These are phyloP conservation scores for Petrea volubilis DNA, from an alignment of 257 asterid genomes.

Conservation along the genomic window DNA sequence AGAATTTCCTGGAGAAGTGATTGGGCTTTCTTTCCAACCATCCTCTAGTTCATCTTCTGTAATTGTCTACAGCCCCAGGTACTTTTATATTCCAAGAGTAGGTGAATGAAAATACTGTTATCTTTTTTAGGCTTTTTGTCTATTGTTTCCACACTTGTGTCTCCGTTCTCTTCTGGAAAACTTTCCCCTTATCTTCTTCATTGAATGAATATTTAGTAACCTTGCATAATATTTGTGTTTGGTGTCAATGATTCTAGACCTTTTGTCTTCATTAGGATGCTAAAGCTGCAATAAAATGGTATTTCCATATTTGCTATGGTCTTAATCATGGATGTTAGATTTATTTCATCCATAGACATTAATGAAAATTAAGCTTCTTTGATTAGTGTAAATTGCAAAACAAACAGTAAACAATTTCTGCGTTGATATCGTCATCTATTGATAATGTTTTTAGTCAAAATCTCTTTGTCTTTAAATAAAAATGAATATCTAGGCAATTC, in stretches of 20 bases:
- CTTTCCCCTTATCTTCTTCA: background rate
- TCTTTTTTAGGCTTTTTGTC: background rate
- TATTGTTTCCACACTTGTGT: background rate
- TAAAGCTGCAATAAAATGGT: background rate
- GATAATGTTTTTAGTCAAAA: no score
- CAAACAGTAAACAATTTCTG: no score
- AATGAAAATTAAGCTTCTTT: no score
- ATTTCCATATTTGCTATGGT: background rate
- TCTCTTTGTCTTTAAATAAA: no score
- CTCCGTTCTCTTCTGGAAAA: background rate
- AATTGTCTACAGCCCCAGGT: slow-evolving; percentile 91
- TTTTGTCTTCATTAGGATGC: background rate
- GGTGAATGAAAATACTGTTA: background rate
- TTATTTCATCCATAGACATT: background rate
- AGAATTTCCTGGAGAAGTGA: slow-evolving; percentile 99
- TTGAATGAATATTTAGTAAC: background rate
- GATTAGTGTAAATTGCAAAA: no score
- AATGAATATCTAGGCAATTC: no score
- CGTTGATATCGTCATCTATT: no score
- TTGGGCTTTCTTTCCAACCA: slow-evolving; percentile 88
- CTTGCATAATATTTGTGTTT: background rate
- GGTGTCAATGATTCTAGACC: background rate
- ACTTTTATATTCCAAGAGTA: background rate
- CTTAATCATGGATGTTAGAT: background rate
- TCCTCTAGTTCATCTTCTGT: slow-evolving; percentile 76